Conservation (phyloP, 352 stramenopile species). For the Globisporangium nunn region DNA sequence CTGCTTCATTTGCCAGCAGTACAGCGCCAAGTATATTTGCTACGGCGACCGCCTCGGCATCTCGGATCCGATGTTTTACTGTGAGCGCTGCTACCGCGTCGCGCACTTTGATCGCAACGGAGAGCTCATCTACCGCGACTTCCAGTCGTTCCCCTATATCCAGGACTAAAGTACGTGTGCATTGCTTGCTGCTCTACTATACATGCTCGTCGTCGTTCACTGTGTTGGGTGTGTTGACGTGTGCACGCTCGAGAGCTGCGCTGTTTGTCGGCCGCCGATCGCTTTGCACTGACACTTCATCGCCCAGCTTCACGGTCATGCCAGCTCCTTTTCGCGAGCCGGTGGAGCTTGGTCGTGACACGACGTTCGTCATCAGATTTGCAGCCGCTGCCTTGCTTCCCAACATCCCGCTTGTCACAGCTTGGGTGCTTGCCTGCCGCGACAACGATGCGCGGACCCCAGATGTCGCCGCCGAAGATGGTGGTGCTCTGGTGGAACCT, state of each 20-base stretch:
- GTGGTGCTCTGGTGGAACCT: neutral
- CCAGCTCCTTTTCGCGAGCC: neutral
- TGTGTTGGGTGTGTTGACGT: slow-evolving; percentile 9
- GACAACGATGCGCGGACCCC: slow-evolving; percentile 7
- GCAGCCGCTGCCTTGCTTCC: neutral
- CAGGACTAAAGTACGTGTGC: slow-evolving; percentile 33
- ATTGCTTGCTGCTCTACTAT: neutral
- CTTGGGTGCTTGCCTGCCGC: slow-evolving; percentile 9
- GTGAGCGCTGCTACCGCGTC: slow-evolving; percentile 57
- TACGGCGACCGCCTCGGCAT: slow-evolving; percentile 61
- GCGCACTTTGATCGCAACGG: slow-evolving; percentile 55
- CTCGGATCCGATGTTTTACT: slow-evolving; percentile 75
- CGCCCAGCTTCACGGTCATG: neutral
- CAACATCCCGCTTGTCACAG: neutral
- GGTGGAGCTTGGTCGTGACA: neutral
- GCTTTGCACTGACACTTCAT: neutral
- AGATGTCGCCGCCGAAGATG: neutral
- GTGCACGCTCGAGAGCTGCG: neutral
- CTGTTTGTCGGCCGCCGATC: neutral
- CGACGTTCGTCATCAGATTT: neutral
- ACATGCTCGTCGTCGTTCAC: slow-evolving; percentile 7
- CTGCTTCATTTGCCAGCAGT: slow-evolving; percentile 69
- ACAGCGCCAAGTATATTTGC: slow-evolving; percentile 71
- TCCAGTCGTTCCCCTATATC: slow-evolving; percentile 63
- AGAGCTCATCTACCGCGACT: slow-evolving; percentile 58